phyloP scores from a whole-genome alignment of 768 basidiomycete species.

The Leccinum truebloodii region DNA sequence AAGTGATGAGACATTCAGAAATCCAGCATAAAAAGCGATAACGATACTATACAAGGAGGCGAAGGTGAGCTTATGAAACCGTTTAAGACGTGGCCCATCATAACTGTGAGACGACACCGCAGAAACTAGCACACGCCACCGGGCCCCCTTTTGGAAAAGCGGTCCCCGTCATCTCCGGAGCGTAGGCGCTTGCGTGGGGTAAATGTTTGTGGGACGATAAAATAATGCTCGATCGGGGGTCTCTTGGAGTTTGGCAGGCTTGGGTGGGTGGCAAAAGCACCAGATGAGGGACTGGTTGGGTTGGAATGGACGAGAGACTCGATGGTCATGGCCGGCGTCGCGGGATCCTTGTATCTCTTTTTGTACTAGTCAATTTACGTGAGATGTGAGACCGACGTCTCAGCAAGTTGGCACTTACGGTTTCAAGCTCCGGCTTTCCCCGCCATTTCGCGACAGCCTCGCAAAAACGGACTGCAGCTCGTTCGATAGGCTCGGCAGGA shows the following conservation, averaged over 20 bases:
- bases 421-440: slow-evolving; percentile 83
- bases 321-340: slow-evolving; percentile 51
- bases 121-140: slow-evolving; percentile 10
- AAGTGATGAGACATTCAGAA: slow-evolving; percentile 4
- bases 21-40: slow-evolving; percentile 21
- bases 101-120: slow-evolving; percentile 19
- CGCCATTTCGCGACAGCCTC: slow-evolving; percentile 83
- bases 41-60: slow-evolving; percentile 30
- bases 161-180: slow-evolving; percentile 28
- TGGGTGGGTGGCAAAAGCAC: slow-evolving; percentile 22
- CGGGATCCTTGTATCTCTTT: slow-evolving; percentile 42
- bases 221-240: slow-evolving; percentile 42
- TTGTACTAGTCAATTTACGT: slow-evolving; percentile 51
- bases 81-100: slow-evolving; percentile 3
- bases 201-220: slow-evolving; percentile 25
- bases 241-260: slow-evolving; percentile 24
- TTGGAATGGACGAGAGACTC: slow-evolving; percentile 72
- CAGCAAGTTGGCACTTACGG: slow-evolving; percentile 40
- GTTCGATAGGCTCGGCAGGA: slow-evolving; percentile 79
- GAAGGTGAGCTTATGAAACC: slow-evolving; percentile 5
- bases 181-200: slow-evolving; percentile 30
- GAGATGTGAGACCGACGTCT: slow-evolving; percentile 17
- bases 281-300: slow-evolving; percentile 55
- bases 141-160: slow-evolving; percentile 24
- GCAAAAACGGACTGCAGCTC: slow-evolving; percentile 75